Evolutionary conservation across 345 rosid genomes (phyloP), one percentile per base, ranked within the genome.

Genomic region (Linum trigynum): DNA sequence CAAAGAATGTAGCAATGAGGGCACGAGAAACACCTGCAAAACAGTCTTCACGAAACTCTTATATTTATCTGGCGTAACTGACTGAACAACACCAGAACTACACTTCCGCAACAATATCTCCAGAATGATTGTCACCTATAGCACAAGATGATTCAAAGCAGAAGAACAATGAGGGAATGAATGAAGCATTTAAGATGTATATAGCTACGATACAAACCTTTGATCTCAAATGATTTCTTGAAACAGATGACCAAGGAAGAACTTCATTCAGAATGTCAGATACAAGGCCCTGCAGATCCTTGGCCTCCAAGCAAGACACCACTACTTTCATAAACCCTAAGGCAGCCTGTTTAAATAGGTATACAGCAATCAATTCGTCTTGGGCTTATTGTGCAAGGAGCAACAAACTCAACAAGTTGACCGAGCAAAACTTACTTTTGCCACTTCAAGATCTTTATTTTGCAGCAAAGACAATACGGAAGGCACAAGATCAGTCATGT

Each of bases 91-190:
- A 55, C 83, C 79, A 66, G 78, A 76, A 71, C 99, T 92, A 63
- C 99, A 94, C 73, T 90, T 94, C 79, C 96, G 79, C 38, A 80
- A 74, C 79, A 86, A 65, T 57, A 94, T 90, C 80, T 94, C 99
- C 75, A 90, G 76, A 69, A 94, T 90, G 72, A 88, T 72, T 38
- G 86, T 85, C 42, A 94, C 97, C 98, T 92, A 71, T 15, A 64
- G 57, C 53, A 66, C 57, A 23, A 69, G 43, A 41, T 12, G 57
- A 66, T 61, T 66, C 41, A 62, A 36, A 36, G 43, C 35, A 59
- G 2, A 48, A 38, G 59, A 63, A 10, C 51, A 36, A 64, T 11
- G 36, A 1, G 41, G 3, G 57, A 1, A 36, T 59, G 32, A 36
- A 15, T 16, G 39, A 38, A 14, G n/a, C 10, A n/a, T 35, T 41